Conservation (phyloP, 441 rosid species). For the Gossypium schwendimanii region DNA sequence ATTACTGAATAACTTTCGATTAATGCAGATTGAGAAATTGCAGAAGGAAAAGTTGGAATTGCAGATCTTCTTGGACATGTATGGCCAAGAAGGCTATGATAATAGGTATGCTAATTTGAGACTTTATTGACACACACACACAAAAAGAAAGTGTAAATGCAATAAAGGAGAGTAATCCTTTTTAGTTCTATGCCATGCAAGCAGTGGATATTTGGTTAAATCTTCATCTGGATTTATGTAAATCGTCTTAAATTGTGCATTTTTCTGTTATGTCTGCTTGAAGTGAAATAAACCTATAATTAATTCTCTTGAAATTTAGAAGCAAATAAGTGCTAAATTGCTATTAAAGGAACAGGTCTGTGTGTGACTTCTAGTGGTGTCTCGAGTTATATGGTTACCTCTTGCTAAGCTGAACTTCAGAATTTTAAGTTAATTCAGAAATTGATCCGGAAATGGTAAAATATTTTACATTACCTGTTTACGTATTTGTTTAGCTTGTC, state of each 20-base stretch:
- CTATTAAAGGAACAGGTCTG: background rate
- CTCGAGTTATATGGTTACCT: background rate
- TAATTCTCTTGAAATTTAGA: background rate
- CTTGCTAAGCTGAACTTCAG: background rate
- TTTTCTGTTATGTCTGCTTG: background rate
- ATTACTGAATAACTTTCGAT: slow-evolving; percentile 13
- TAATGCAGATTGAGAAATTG: slow-evolving; percentile 69
- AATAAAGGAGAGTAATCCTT: background rate
- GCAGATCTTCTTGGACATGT: slow-evolving; percentile 70
- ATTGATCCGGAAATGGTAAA: background rate
- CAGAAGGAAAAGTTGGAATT: slow-evolving; percentile 67
- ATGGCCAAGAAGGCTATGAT: slow-evolving; percentile 62
- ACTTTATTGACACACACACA: background rate
- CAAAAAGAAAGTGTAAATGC: background rate
- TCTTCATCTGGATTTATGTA: background rate
- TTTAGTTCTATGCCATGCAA: background rate
- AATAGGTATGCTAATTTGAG: slow-evolving; percentile 48
- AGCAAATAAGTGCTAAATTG: background rate
- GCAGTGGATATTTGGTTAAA: background rate
- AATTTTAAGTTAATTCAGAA: background rate
- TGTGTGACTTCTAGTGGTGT: background rate
- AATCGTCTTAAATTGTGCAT: background rate
- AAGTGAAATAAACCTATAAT: background rate
- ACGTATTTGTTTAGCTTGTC: background rate
- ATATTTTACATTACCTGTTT: background rate